phyloP scores from a whole-genome alignment of 352 stramenopile genomes.

The Blastocystis sp. region DNA sequence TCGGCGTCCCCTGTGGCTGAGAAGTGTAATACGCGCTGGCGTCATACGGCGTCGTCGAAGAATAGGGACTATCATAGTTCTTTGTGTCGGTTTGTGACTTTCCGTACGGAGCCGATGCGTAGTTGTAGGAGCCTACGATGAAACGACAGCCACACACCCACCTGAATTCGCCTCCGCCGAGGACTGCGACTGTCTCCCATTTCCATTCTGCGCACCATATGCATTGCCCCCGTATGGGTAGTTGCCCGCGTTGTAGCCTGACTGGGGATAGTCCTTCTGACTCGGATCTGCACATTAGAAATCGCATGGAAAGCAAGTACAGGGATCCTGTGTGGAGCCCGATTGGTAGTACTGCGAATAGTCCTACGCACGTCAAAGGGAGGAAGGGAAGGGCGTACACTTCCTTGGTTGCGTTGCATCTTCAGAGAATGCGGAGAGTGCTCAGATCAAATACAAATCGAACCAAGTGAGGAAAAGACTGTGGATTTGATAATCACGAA shows the following conservation, averaged over 20 bases:
- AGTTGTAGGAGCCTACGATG: slow-evolving; percentile 18
- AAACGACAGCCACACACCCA: neutral
- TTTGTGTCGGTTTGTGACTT: neutral
- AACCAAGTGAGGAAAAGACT: no score
- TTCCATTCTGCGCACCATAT: slow-evolving; percentile 5
- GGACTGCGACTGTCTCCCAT: neutral
- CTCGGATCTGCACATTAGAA: neutral
- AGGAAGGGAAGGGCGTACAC: neutral
- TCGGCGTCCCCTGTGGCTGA: neutral
- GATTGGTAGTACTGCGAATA: slow-evolving; percentile 60
- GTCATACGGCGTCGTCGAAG: slow-evolving; percentile 15
- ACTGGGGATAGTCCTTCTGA: slow-evolving; percentile 31
- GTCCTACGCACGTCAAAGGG: neutral
- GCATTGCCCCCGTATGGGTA: slow-evolving; percentile 17
- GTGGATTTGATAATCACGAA: no score
- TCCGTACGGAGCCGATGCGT: neutral
- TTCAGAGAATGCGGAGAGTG: neutral
- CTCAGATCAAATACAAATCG: no score
- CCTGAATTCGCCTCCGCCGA: neutral
- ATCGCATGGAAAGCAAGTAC: neutral
- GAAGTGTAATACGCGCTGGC: slow-evolving; percentile 33
- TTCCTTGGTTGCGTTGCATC: neutral
- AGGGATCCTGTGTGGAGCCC: neutral
- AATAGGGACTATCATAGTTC: slow-evolving; percentile 39
- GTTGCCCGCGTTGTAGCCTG: neutral